Evolutionary conservation across 768 basidiomycete species (phyloP), one percentile per base, ranked within the genome.

Genomic region (Hortiboletus flavorubellus): DNA sequence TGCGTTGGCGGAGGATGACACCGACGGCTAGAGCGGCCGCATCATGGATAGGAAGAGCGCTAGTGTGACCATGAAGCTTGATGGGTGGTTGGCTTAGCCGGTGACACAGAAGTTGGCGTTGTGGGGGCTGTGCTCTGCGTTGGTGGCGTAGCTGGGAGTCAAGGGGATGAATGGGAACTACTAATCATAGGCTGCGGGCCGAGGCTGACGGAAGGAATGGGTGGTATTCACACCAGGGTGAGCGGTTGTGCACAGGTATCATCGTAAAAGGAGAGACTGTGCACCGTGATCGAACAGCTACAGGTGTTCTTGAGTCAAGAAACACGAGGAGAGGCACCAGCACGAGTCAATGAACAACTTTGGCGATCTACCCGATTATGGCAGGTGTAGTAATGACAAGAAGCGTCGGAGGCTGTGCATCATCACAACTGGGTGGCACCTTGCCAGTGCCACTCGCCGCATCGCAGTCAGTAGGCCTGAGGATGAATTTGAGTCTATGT

Each of bases 1-100:
- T 54, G 49, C 46, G 58, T 18, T 71, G 67, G 47, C 49, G 59
- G 48, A 62, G 54, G 56, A 62, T 37, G 48, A 68, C 64, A 8
- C 30, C 50, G 53, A 62, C 16, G n/a, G 54, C 54, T 2, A 71
- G 44, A 10, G 53, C 45, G 44, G 52, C 54, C 4, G 26, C 67
- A 68, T 67, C 33, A 59, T 18, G 51, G 52, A 39, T 1, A 69
- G 46, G 21, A 54, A 54, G 44, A 67, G 41, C 0, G 49, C 58
- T 4, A 68, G 62, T 0, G 53, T 26, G 59, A 67, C n/a, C 15
- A 70, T 53, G 39, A 68, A 4, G 35, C 29, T 15, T 26, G 52
- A 26, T 64, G 64, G 16, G 45, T 37, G n/a, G 43, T 21, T 35
- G 43, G 30, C 3, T 18, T 38, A 40, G 51, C 18, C 7, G 46